These are phyloP conservation scores for Globisporangium perplexum DNA, from an alignment of 352 stramenopile species.

Conservation along the genomic window DNA sequence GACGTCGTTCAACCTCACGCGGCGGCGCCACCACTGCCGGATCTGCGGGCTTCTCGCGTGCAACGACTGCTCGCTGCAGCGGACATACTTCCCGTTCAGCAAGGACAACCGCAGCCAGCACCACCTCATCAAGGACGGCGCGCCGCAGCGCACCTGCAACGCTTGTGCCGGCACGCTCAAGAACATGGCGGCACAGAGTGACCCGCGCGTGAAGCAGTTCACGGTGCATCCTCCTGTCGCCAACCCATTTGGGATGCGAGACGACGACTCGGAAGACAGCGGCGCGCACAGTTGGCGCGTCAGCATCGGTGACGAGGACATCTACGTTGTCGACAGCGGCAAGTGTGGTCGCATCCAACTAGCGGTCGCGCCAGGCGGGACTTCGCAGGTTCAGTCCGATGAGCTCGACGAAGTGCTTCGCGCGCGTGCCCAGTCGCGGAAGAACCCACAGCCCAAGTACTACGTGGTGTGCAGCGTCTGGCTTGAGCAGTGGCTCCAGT, in stretches of 20 bases:
- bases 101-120: conserved; percentile 41
- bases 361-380: not conserved
- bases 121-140: conserved; percentile 62
- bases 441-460: conserved; percentile 16
- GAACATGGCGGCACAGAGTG: conserved; percentile 55
- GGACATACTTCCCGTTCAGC: conserved; percentile 61
- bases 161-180: conserved; percentile 51
- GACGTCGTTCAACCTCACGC: conserved; percentile 45
- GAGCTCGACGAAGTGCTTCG: conserved; percentile 55
- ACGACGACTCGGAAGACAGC: conserved; percentile 7
- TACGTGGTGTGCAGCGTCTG: conserved; percentile 55
- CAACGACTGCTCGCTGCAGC: conserved; percentile 57
- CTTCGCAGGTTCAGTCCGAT: conserved; percentile 15
- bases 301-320: conserved; percentile 8
- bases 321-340: conserved; percentile 13
- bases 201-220: conserved; percentile 53
- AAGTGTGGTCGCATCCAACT: conserved; percentile 5
- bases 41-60: conserved; percentile 68
- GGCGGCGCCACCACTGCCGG: conserved; percentile 83
- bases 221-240: conserved; percentile 12
- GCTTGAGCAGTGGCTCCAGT: conserved; percentile 66
- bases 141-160: conserved; percentile 67
- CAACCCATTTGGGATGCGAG: conserved; percentile 4
- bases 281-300: conserved; percentile 1
- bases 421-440: conserved; percentile 29